Conservation (phyloP, 768 basidiomycete species). For the Mycena rosella region DNA sequence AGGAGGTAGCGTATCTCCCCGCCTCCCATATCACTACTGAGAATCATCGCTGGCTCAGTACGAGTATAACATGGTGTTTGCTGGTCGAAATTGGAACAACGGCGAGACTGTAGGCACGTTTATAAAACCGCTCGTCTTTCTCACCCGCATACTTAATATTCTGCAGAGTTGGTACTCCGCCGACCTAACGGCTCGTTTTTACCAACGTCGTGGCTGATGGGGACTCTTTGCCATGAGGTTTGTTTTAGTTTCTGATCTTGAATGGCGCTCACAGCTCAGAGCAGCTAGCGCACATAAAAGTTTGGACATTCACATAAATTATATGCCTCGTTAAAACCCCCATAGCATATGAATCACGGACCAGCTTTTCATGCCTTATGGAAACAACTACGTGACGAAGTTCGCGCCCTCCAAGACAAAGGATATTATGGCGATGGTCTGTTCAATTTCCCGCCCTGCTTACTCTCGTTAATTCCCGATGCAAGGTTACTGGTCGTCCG, state of each 20-base stretch:
- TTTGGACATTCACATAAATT: conserved; percentile 38
- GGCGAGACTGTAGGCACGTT: conserved; percentile 81
- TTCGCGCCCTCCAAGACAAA: conserved; percentile 74
- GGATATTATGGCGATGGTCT: conserved; percentile 89
- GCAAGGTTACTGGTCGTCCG: conserved; percentile 87
- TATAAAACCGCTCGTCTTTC: conserved; percentile 13
- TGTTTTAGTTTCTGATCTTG: conserved; percentile 31
- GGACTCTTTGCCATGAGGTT: conserved; percentile 89
- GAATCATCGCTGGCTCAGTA: conserved; percentile 60
- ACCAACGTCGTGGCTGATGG: conserved; percentile 77
- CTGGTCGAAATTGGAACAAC: conserved; percentile 87
- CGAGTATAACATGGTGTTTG: conserved; percentile 82
- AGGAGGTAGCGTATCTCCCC: conserved; percentile 68
- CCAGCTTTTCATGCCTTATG: conserved; percentile 82
- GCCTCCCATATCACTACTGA: background rate
- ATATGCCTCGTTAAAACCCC: background rate
- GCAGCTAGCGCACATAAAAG: conserved; percentile 88
- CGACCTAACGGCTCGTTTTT: conserved; percentile 70
- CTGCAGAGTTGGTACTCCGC: conserved; percentile 81
- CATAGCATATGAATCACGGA: conserved; percentile 86
- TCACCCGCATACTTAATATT: background rate
- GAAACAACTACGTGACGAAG: conserved; percentile 73
- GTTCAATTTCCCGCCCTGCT: conserved; percentile 5
- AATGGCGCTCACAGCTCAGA: conserved; percentile 25
- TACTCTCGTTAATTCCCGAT: conserved; percentile 7